Evolutionary conservation across 768 basidiomycete genomes (phyloP).

Genomic region (Leucosporidium scottii): DNA sequence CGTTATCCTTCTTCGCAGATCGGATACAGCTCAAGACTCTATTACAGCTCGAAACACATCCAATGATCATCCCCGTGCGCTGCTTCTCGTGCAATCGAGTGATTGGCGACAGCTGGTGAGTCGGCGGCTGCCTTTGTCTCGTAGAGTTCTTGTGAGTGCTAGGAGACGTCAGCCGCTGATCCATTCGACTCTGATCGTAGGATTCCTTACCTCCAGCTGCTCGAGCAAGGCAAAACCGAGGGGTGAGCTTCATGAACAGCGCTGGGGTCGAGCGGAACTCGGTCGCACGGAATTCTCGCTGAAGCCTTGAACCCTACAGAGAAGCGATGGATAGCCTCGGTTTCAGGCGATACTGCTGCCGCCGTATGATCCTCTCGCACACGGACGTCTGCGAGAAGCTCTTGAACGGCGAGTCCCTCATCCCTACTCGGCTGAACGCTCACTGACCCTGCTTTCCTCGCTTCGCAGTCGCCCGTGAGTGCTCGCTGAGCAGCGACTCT

Average conservation of each 20-base stretch:
- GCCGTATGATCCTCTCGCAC: constrained; percentile 94
- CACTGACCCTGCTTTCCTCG: too few species aligned
- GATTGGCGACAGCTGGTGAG: not conserved
- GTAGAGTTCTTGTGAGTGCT: too few species aligned
- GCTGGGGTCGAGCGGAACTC: too few species aligned
- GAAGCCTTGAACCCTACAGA: constrained; percentile 47
- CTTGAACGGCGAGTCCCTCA: constrained; percentile 60
- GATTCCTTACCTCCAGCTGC: constrained; percentile 67
- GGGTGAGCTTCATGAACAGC: constrained; percentile 54
- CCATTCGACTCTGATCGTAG: constrained; percentile 51
- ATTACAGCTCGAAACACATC: too few species aligned
- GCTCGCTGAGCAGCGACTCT: too few species aligned
- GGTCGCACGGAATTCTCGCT: too few species aligned
- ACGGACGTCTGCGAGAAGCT: constrained; percentile 97
- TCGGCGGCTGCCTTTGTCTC: too few species aligned
- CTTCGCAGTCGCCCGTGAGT: too few species aligned
- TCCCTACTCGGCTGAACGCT: too few species aligned
- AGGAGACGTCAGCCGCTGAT: constrained; percentile 90
- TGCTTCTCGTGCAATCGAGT: constrained; percentile 16
- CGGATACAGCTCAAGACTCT: too few species aligned
- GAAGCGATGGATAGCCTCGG: constrained; percentile 84
- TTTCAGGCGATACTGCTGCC: constrained; percentile 88
- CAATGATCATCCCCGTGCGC: constrained; percentile 88
- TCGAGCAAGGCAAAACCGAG: constrained; percentile 74
- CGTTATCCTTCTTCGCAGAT: too few species aligned